A percentile compares a stretch with the other conserved stretches of the same genome.
phyloP scores from a whole-genome alignment of 2,329 filamentous ascomycete genomes.

The Alternaria ethzedia region DNA sequence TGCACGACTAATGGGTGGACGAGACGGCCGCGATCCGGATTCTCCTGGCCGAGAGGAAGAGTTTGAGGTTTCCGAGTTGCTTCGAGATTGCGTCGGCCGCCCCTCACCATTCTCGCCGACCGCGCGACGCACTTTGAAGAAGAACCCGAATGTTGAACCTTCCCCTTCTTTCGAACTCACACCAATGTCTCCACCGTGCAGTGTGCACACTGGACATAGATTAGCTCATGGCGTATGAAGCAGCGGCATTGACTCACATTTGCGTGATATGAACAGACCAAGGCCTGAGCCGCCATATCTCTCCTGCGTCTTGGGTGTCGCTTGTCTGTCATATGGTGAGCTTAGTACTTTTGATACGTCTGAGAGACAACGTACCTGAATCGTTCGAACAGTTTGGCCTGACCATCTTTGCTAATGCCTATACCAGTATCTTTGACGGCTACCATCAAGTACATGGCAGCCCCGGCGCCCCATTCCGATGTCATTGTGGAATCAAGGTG shows the following conservation, averaged over 20 bases:
- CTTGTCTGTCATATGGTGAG: slow-evolving; percentile 33
- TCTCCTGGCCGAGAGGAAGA: slow-evolving; percentile 11
- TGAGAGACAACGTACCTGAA: slow-evolving; percentile 42
- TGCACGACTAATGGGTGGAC: slow-evolving; percentile 36
- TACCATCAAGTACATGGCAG: slow-evolving; percentile 52
- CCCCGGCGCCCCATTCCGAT: slow-evolving; percentile 51
- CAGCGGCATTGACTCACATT: slow-evolving; percentile 26
- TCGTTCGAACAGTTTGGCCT: slow-evolving; percentile 52
- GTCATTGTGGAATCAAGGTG: slow-evolving; percentile 51
- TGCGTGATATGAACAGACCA: slow-evolving; percentile 48
- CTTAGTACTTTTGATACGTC: neutral
- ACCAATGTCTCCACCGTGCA: slow-evolving; percentile 49
- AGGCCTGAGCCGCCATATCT: slow-evolving; percentile 52
- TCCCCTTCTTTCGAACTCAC: slow-evolving; percentile 44
- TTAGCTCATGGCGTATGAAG: neutral
- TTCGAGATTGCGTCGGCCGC: slow-evolving; percentile 34
- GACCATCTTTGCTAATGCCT: slow-evolving; percentile 50
- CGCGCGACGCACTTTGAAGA: slow-evolving; percentile 44
- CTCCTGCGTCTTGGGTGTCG: slow-evolving; percentile 49
- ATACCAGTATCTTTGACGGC: slow-evolving; percentile 53
- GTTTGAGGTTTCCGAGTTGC: slow-evolving; percentile 29
- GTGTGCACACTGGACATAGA: slow-evolving; percentile 36
- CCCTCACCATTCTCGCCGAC: slow-evolving; percentile 28
- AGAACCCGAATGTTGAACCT: slow-evolving; percentile 48
- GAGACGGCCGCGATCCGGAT: slow-evolving; percentile 9